These are phyloP conservation scores for Aspergillus neotritici DNA, from an alignment of 2,329 filamentous ascomycete species.

Conservation along the genomic window DNA sequence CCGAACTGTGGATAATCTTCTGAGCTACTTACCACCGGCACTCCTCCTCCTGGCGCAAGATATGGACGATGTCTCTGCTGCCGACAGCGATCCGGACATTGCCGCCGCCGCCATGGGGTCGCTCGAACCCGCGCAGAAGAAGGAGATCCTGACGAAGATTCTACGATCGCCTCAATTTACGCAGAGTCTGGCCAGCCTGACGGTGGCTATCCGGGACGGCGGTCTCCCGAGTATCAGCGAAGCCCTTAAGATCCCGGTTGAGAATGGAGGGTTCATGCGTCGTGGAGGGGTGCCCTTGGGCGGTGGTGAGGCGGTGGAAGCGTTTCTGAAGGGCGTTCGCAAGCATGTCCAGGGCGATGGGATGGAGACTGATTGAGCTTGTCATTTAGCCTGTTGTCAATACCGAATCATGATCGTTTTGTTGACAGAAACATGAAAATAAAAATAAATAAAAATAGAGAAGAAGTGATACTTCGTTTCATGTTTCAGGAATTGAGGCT, in stretches of 20 bases:
- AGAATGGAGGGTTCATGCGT: slow-evolving; percentile 75
- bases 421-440: neutral
- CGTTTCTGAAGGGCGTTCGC: slow-evolving; percentile 85
- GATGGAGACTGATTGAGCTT: slow-evolving; percentile 41
- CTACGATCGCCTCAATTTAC: slow-evolving; percentile 84
- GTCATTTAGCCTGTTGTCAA: slow-evolving; percentile 4
- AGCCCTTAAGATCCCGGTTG: slow-evolving; percentile 71
- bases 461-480: too few species aligned
- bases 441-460: too few species aligned
- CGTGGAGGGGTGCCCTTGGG: slow-evolving; percentile 78
- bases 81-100: slow-evolving; percentile 63
- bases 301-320: slow-evolving; percentile 81
- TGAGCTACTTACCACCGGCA: slow-evolving; percentile 71
- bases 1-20: slow-evolving; percentile 64
- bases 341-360: slow-evolving; percentile 53
- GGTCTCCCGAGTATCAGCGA: slow-evolving; percentile 86
- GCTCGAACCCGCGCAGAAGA: slow-evolving; percentile 71
- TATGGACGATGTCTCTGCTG: slow-evolving; percentile 53
- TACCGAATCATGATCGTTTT: slow-evolving; percentile 14
- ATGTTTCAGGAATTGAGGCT: too few species aligned
- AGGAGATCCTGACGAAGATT: slow-evolving; percentile 71
- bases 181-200: slow-evolving; percentile 79
- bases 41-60: slow-evolving; percentile 72
- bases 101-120: slow-evolving; percentile 69
- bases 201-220: slow-evolving; percentile 81